phyloP scores from a whole-genome alignment of 1,139 yeast species.

The Yamadazyma dendronema region DNA sequence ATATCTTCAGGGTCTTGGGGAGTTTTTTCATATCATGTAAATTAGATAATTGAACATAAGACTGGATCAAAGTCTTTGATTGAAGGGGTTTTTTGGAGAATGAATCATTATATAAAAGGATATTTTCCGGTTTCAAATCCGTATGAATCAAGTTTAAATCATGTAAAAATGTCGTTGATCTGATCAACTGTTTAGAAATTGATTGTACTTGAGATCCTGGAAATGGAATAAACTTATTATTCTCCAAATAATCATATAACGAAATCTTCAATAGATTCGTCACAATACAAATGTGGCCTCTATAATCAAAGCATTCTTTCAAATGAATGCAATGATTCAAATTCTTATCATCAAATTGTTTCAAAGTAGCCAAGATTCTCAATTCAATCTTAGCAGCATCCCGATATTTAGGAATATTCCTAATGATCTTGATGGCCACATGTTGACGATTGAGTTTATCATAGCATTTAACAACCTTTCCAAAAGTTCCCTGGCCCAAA shows the following conservation, averaged over 20 bases:
- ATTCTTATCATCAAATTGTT: constrained; percentile 72
- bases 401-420: constrained; percentile 74
- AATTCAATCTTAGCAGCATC: constrained; percentile 87
- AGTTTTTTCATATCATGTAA: constrained; percentile 22
- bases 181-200: constrained; percentile 78
- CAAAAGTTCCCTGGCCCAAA: constrained; percentile 97
- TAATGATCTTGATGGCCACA: constrained; percentile 89
- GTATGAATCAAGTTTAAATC: constrained; percentile 90
- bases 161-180: constrained; percentile 86
- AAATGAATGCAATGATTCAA: constrained; percentile 71
- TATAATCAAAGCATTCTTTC: constrained; percentile 86
- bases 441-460: constrained; percentile 57
- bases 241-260: constrained; percentile 83
- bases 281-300: constrained; percentile 91
- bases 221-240: constrained; percentile 69
- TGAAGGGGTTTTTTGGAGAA: constrained; percentile 33
- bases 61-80: constrained; percentile 34
- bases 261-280: constrained; percentile 85
- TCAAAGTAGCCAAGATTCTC: constrained; percentile 72
- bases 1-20: constrained; percentile 48
- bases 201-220: constrained; percentile 88
- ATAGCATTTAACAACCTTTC: constrained; percentile 80
- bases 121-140: constrained; percentile 93
- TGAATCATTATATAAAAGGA: constrained; percentile 65
- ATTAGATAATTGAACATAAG: constrained; percentile 27